Percentiles rank a stretch among this genome's conserved stretches.
These are phyloP conservation scores for Saturnispora sanitii DNA, from an alignment of 805 yeast genomes.

Conservation along the genomic window DNA sequence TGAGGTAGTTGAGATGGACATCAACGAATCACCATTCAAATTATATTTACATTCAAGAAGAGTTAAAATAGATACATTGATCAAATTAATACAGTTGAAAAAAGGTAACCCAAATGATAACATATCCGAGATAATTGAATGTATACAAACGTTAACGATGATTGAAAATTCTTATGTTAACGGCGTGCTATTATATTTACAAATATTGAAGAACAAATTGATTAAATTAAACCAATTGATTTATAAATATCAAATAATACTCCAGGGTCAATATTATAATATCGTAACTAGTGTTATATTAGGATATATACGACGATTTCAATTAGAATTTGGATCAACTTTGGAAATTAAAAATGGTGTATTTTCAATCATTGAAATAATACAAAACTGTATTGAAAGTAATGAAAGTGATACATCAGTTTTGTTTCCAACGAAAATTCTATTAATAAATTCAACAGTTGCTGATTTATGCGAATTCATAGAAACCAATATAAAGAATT, in stretches of 20 bases:
- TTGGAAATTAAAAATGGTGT: not conserved
- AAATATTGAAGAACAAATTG: constrained; percentile 4
- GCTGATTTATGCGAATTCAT: constrained; percentile 2
- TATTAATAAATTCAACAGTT: not conserved
- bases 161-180: not conserved
- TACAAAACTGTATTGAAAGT: not conserved
- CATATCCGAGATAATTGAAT: not conserved
- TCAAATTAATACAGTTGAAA: not conserved
- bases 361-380: constrained; percentile 1
- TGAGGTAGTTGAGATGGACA: not conserved
- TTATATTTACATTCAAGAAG: constrained; percentile 1
- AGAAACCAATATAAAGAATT: not conserved
- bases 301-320: constrained; percentile 4
- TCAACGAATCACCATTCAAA: constrained; percentile 3
- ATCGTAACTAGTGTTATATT: constrained; percentile 1
- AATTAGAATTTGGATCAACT: constrained; percentile 1
- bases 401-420: not conserved
- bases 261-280: not conserved
- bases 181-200: constrained; percentile 2
- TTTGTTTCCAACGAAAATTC: constrained; percentile 2
- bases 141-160: not conserved
- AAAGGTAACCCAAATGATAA: not conserved
- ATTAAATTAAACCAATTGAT: not conserved
- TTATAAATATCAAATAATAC: not conserved
- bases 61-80: not conserved